Evolutionary conservation across 495 filamentous ascomycete species (phyloP).

Genomic region (Trichoderma orchidacearum): DNA sequence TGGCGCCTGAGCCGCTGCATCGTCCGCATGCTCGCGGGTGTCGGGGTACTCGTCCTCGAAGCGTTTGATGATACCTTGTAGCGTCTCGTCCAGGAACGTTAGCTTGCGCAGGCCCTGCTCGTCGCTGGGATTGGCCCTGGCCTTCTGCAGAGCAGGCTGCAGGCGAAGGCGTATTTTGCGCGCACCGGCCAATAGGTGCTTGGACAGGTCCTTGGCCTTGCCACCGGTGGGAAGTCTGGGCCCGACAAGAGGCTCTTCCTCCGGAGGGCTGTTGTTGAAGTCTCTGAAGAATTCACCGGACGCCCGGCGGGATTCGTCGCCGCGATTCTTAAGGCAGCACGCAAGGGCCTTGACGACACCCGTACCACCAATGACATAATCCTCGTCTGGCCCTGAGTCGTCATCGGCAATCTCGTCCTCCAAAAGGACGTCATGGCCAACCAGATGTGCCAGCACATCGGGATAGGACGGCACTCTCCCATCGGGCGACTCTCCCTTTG

Average conservation of each 20-base stretch:
- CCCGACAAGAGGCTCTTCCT: neutral
- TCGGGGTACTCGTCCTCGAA: conserved; percentile 96
- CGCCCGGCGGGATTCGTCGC: conserved; percentile 36
- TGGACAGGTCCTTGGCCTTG: conserved; percentile 86
- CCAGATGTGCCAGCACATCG: conserved; percentile 39
- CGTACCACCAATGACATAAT: conserved; percentile 92
- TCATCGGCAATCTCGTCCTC: conserved; percentile 41
- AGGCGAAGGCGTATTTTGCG: conserved; percentile 75
- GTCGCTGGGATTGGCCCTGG: conserved; percentile 35
- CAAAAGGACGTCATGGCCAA: conserved; percentile 50
- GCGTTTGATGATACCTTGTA: conserved; percentile 80
- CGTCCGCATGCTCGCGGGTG: conserved; percentile 41
- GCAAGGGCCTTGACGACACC: conserved; percentile 90
- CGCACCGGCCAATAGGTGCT: conserved; percentile 70
- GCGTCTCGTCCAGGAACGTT: conserved; percentile 77
- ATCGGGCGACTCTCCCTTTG: neutral
- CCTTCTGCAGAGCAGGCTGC: conserved; percentile 71
- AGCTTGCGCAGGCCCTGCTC: conserved; percentile 30
- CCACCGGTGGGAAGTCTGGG: conserved; percentile 14
- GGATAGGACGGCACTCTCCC: conserved; percentile 20
- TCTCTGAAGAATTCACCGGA: conserved; percentile 29
- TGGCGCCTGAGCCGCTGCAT: conserved; percentile 6
- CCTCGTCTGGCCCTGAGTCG: conserved; percentile 69
- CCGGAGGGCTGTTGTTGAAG: conserved; percentile 14
- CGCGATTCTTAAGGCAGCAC: conserved; percentile 72